A percentile compares a stretch with the other conserved stretches of the same genome.
These are phyloP conservation scores for Salvia hispanica DNA, from an alignment of 257 asterid genomes.

Conservation along the genomic window DNA sequence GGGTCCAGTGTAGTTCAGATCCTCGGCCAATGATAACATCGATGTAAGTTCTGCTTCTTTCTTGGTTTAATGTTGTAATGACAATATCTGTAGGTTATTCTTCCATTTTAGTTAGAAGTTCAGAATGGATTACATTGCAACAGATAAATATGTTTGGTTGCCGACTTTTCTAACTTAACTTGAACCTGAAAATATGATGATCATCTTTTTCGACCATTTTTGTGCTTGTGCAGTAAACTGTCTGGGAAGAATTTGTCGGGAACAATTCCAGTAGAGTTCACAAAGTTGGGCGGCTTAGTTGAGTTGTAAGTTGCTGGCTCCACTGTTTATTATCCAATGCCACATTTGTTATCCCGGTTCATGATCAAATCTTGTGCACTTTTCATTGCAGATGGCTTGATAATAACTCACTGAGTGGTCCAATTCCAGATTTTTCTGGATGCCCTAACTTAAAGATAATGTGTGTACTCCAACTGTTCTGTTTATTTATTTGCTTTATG, in stretches of 20 bases:
- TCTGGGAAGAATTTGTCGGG: slow-evolving; percentile 73
- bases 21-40: slow-evolving; percentile 72
- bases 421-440: slow-evolving; percentile 90
- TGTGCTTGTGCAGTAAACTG: slow-evolving; percentile 64
- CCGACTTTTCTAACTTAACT: slow-evolving; percentile 6
- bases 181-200: slow-evolving; percentile 20
- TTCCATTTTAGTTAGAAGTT: slow-evolving; percentile 11
- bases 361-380: slow-evolving; percentile 5
- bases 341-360: background rate
- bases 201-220: slow-evolving; percentile 7
- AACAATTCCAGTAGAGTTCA: slow-evolving; percentile 57
- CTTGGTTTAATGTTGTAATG: background rate
- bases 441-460: slow-evolving; percentile 75
- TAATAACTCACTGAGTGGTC: slow-evolving; percentile 77
- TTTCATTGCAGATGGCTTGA: slow-evolving; percentile 82
- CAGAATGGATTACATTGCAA: slow-evolving; percentile 6
- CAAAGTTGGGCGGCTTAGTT: slow-evolving; percentile 60
- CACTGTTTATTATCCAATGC: background rate
- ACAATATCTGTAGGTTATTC: background rate
- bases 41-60: slow-evolving; percentile 52
- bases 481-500: slow-evolving; percentile 3
- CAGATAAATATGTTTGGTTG: slow-evolving; percentile 9
- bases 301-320: slow-evolving; percentile 62
- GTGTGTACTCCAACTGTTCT: slow-evolving; percentile 40
- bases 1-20: slow-evolving; percentile 84